phyloP scores from a whole-genome alignment of 2,329 filamentous ascomycete species.

The Cyphellophora europaea region DNA sequence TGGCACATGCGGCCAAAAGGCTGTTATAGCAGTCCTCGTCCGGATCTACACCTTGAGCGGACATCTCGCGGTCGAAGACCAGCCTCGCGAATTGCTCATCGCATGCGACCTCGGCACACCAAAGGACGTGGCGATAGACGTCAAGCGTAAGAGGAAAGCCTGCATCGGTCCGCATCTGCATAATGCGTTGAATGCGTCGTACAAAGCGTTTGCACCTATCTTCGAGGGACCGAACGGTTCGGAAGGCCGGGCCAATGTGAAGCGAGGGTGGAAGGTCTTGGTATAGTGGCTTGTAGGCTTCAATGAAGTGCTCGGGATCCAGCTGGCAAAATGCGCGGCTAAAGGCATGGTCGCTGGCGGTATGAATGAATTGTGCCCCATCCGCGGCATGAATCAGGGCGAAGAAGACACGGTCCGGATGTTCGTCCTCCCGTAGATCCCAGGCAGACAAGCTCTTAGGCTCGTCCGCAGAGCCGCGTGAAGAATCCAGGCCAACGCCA shows the following conservation, averaged over 20 bases:
- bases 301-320: constrained; percentile 46
- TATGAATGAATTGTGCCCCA: constrained; percentile 14
- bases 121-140: constrained; percentile 46
- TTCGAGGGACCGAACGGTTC: constrained; percentile 28
- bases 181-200: no score
- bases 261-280: constrained; percentile 39
- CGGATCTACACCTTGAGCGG: constrained; percentile 28
- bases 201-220: no score
- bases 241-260: constrained; percentile 21
- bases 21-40: constrained; percentile 46
- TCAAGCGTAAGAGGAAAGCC: constrained; percentile 30
- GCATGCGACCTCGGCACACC: constrained; percentile 40
- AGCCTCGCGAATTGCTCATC: constrained; percentile 32
- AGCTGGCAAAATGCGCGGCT: constrained; percentile 46
- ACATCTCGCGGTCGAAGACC: constrained; percentile 38
- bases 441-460: constrained; percentile 11
- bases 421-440: constrained; percentile 24
- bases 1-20: constrained; percentile 42
- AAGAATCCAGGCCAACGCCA: not conserved
- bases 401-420: constrained; percentile 31
- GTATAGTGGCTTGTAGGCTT: constrained; percentile 37
- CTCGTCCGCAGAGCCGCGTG: not conserved
- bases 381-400: constrained; percentile 25
- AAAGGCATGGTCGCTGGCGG: constrained; percentile 14
- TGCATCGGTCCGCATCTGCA: constrained; percentile 26